Conservation (phyloP, 805 yeast genomes). For the Yarrowia phangngaensis region DNA sequence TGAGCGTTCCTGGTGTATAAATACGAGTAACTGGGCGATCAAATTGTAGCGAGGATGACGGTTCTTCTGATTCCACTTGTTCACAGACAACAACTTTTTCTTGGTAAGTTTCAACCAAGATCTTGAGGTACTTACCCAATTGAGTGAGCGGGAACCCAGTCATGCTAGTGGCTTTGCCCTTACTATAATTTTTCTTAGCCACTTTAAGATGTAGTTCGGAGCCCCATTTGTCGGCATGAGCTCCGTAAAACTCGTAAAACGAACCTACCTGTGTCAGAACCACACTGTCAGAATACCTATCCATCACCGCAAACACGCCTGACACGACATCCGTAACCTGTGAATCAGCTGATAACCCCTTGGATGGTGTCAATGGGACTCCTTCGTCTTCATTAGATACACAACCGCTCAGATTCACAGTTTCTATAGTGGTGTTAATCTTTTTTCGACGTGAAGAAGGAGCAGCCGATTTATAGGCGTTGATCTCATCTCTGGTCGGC, state of each 20-base stretch:
- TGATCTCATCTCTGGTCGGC: slow-evolving; percentile 15
- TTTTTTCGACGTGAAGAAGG: background rate
- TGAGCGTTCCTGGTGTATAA: slow-evolving; percentile 87
- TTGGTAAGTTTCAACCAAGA: slow-evolving; percentile 65
- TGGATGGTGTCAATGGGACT: background rate
- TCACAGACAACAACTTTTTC: slow-evolving; percentile 76
- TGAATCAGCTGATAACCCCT: background rate
- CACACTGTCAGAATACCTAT: slow-evolving; percentile 48
- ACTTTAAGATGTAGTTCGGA: slow-evolving; percentile 68
- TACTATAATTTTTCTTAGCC: slow-evolving; percentile 42
- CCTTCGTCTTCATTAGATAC: background rate
- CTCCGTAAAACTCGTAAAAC: slow-evolving; percentile 60
- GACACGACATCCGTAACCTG: slow-evolving; percentile 14
- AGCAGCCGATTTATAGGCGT: background rate
- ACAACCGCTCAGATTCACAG: background rate
- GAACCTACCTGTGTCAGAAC: slow-evolving; percentile 70
- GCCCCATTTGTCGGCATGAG: slow-evolving; percentile 75
- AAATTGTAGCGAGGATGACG: slow-evolving; percentile 39
- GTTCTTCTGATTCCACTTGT: slow-evolving; percentile 46
- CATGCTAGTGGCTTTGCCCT: slow-evolving; percentile 53
- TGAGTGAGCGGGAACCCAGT: slow-evolving; percentile 85
- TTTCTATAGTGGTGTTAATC: slow-evolving; percentile 1
- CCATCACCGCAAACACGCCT: slow-evolving; percentile 8
- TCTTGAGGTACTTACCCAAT: slow-evolving; percentile 66
- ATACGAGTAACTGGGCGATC: slow-evolving; percentile 72